phyloP scores from a whole-genome alignment of 805 yeast species.

The Metschnikowia koreensis region DNA sequence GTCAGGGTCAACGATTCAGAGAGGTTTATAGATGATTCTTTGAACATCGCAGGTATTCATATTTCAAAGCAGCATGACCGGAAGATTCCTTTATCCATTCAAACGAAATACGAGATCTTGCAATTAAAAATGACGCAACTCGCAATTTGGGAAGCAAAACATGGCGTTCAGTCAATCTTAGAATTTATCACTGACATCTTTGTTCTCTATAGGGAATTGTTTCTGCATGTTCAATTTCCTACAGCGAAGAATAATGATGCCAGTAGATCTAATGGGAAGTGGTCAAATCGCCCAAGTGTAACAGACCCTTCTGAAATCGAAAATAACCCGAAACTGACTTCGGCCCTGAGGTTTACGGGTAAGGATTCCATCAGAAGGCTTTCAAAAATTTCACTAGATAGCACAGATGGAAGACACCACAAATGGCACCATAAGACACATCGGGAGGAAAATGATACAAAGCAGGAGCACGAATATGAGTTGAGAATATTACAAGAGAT shows the following conservation, averaged over 20 bases:
- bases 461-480: slow-evolving; percentile 2
- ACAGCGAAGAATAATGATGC: slow-evolving; percentile 3
- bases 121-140: slow-evolving; percentile 76
- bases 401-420: not conserved
- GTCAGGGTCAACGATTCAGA: slow-evolving; percentile 21
- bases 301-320: slow-evolving; percentile 28
- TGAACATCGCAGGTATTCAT: slow-evolving; percentile 40
- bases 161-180: slow-evolving; percentile 56
- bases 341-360: slow-evolving; percentile 11
- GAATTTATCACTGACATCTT: slow-evolving; percentile 69
- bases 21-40: slow-evolving; percentile 53
- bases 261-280: slow-evolving; percentile 20
- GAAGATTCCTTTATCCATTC: slow-evolving; percentile 24
- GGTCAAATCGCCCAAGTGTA: slow-evolving; percentile 44
- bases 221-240: slow-evolving; percentile 28
- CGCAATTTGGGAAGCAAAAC: slow-evolving; percentile 60
- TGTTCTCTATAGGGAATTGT: slow-evolving; percentile 52
- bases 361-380: slow-evolving; percentile 23
- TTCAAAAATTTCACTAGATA: slow-evolving; percentile 14
- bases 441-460: not conserved
- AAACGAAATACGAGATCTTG: slow-evolving; percentile 48
- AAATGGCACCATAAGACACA: not conserved
- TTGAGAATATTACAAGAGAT: slow-evolving; percentile 48
- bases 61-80: slow-evolving; percentile 28
- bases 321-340: slow-evolving; percentile 5